Evolutionary conservation across 768 basidiomycete genomes (phyloP), one percentile per base, ranked within the genome.

Genomic region (Russula lepida): DNA sequence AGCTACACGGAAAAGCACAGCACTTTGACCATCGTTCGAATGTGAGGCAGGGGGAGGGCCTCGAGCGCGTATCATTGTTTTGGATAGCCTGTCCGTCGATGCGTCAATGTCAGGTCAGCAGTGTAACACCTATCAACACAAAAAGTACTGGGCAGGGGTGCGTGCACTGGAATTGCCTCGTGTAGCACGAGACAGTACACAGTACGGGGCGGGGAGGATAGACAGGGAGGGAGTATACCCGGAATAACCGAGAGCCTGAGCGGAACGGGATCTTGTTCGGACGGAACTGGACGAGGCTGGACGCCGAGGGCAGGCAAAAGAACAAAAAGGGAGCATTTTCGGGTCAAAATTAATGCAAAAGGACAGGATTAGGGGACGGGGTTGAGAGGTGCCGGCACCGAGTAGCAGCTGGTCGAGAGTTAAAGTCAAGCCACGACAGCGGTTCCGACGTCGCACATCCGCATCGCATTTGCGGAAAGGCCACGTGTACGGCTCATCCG

Each of bases 1-100:
- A 52, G 17, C 9, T 3, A 1, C 1, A 9, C 60, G 60, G 60
- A 62, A 62, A 53, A 47, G 56, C 60, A 62, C 56, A 46, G 60
- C 56, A 52, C 17, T 52, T 19, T n/a, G n/a, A 1, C 23, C 25
- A 27, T 52, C 41, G 39, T 35, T 28, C 9, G 55, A 23, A 9
- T 11, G 8, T 15, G 41, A 52, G 41, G 49, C 32, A 19, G 43
- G 43, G 55, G 15, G 6, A 23, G 17, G 15, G 25, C 25, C 32
- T 23, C 28, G 21, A 21, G 43, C 19, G 32, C 21, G 19, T 37
- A 5, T 46, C 6, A 25, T 43, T 47, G 15, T 30, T 11, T 27
- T 46, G 15, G 32, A 44, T 56, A 44, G 52, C 15, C 43, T 27
- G 37, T 47, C 17, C 7, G 23, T 30, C 25, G 25, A 46, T 12